These are phyloP conservation scores for Arachnopeziza araneosa DNA, from an alignment of 2,329 filamentous ascomycete species.

Conservation along the genomic window DNA sequence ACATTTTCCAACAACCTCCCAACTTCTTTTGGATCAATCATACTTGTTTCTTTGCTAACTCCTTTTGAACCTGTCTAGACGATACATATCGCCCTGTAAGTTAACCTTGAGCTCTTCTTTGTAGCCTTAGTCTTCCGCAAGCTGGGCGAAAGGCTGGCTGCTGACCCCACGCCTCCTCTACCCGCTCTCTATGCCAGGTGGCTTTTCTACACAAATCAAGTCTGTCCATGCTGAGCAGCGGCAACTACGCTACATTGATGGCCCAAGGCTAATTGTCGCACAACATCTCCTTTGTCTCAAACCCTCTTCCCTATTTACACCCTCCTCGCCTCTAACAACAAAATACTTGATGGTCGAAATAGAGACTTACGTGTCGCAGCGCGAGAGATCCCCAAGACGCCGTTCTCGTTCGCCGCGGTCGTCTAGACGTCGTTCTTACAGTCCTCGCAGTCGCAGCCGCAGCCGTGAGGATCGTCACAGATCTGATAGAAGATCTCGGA, in stretches of 20 bases:
- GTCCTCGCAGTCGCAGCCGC: conserved; percentile 70
- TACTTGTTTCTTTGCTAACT: not conserved
- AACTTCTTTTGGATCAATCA: not conserved
- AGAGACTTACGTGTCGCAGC: conserved; percentile 47
- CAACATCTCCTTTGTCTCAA: not conserved
- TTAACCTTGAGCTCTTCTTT: not conserved
- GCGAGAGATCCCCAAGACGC: conserved; percentile 77
- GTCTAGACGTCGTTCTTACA: conserved; percentile 69
- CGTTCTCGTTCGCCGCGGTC: conserved; percentile 75
- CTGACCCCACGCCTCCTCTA: not conserved
- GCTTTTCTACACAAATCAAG: not conserved
- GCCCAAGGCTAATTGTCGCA: not conserved
- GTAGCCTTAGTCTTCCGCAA: not conserved
- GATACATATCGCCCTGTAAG: not conserved
- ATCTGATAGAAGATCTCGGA: conserved; percentile 71
- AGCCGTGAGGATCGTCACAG: conserved; percentile 74
- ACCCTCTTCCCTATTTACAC: not conserved
- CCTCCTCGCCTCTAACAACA: not conserved
- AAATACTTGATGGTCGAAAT: conserved; percentile 23
- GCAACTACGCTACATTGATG: not conserved
- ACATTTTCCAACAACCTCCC: conserved; percentile 2
- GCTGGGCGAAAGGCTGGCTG: not conserved
- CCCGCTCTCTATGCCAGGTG: not conserved
- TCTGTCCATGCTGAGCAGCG: conserved; percentile 12
- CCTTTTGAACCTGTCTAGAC: not conserved